Percentiles rank a stretch among this genome's conserved stretches.
phyloP scores from a whole-genome alignment of 495 filamentous ascomycete species.

The Tuber brumale region DNA sequence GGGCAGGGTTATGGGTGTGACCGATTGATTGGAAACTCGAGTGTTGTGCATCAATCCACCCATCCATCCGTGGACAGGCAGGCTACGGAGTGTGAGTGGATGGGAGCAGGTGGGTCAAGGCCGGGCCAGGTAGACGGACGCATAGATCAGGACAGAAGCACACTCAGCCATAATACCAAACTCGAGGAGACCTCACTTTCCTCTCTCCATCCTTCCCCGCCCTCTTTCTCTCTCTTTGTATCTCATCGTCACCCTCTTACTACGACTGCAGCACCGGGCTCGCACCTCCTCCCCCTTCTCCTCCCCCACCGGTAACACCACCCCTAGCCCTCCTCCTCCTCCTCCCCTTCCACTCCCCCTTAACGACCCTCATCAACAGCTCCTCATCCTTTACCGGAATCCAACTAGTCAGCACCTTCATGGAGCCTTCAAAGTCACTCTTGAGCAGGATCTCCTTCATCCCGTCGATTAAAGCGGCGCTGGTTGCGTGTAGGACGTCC shows the following conservation, averaged over 20 bases:
- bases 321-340: slow-evolving; percentile 33
- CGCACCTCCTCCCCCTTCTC: background rate
- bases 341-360: slow-evolving; percentile 74
- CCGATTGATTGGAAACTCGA: background rate
- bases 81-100: background rate
- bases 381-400: slow-evolving; percentile 94
- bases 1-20: background rate
- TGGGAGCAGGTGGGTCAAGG: background rate
- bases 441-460: slow-evolving; percentile 86
- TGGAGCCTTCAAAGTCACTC: slow-evolving; percentile 92
- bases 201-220: slow-evolving; percentile 14
- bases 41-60: background rate
- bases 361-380: slow-evolving; percentile 86
- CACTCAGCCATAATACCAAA: slow-evolving; percentile 6
- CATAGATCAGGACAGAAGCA: background rate
- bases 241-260: background rate
- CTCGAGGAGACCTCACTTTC: slow-evolving; percentile 7
- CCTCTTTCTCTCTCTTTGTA: slow-evolving; percentile 36
- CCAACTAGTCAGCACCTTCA: slow-evolving; percentile 96
- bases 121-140: background rate
- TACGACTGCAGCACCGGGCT: background rate
- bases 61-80: background rate
- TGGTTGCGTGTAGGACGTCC: slow-evolving; percentile 84
- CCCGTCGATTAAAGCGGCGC: slow-evolving; percentile 85
- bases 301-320: slow-evolving; percentile 15